phyloP scores from a whole-genome alignment of 2,329 filamentous ascomycete species.

The Microdochium bolleyi region DNA sequence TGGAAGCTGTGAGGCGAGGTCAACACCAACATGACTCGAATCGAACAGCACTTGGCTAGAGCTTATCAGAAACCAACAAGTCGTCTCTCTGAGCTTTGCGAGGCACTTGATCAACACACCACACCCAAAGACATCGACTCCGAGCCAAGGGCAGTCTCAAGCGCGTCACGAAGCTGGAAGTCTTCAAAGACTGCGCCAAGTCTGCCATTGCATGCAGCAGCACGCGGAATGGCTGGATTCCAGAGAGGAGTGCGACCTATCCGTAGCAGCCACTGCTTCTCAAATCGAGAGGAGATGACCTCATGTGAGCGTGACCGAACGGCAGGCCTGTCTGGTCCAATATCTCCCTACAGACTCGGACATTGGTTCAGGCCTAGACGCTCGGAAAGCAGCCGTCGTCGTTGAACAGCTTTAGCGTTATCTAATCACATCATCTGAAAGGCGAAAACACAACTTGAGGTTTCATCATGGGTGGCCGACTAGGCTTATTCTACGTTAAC shows the following conservation, averaged over 20 bases:
- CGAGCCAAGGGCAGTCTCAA: slow-evolving; percentile 61
- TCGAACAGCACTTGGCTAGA: no score
- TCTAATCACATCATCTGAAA: neutral
- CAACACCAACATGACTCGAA: no score
- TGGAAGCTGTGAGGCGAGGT: no score
- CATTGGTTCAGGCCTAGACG: slow-evolving; percentile 88
- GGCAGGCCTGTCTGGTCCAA: neutral
- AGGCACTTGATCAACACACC: neutral
- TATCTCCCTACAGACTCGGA: slow-evolving; percentile 55
- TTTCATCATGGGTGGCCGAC: neutral
- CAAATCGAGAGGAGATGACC: neutral
- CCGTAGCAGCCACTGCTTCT: slow-evolving; percentile 64
- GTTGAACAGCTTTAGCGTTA: neutral
- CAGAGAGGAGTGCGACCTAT: no score
- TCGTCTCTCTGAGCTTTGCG: no score
- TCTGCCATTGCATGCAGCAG: slow-evolving; percentile 24
- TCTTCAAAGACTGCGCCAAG: slow-evolving; percentile 59
- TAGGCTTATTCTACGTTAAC: slow-evolving; percentile 66
- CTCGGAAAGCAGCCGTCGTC: slow-evolving; percentile 58
- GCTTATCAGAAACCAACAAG: no score
- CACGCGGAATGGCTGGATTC: slow-evolving; percentile 26
- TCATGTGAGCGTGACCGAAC: neutral
- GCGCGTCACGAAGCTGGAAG: slow-evolving; percentile 67
- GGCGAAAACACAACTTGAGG: neutral
- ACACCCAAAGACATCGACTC: slow-evolving; percentile 27